These are phyloP conservation scores for Ligustrum vulgare DNA, from an alignment of 257 asterid genomes.

Conservation along the genomic window DNA sequence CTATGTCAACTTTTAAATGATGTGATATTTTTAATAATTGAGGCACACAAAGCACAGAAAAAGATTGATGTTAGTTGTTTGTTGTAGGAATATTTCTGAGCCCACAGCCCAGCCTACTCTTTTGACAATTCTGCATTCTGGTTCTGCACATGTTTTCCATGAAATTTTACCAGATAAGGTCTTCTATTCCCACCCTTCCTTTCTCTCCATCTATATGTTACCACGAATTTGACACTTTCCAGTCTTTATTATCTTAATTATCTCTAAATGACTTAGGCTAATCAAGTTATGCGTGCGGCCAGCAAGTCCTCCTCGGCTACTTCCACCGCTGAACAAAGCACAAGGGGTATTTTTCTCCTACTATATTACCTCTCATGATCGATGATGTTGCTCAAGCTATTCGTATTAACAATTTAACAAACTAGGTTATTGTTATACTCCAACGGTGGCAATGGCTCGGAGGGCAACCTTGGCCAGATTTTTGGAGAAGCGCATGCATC, in stretches of 20 bases:
- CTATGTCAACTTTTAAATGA: neutral
- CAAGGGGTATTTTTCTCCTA: slow-evolving; percentile 11
- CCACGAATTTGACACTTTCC: neutral
- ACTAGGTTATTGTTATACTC: slow-evolving; percentile 22
- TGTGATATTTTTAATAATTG: neutral
- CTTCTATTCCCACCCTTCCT: neutral
- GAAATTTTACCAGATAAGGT: slow-evolving; percentile 33
- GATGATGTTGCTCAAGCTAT: neutral
- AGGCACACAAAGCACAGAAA: neutral
- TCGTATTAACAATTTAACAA: neutral
- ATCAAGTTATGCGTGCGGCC: slow-evolving; percentile 2
- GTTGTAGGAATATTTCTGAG: slow-evolving; percentile 25
- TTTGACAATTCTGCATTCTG: slow-evolving; percentile 27
- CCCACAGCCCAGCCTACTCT: slow-evolving; percentile 23
- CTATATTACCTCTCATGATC: neutral
- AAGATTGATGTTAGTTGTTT: neutral
- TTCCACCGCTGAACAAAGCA: slow-evolving; percentile 5
- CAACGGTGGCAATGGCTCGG: slow-evolving; percentile 65
- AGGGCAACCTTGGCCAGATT: slow-evolving; percentile 62
- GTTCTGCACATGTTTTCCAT: slow-evolving; percentile 25
- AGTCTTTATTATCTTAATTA: neutral
- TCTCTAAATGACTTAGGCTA: slow-evolving; percentile 25
- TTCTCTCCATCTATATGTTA: neutral
- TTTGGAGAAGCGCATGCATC: slow-evolving; percentile 51
- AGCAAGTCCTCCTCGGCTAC: slow-evolving; percentile 25